phyloP scores from a whole-genome alignment of 345 rosid genomes.

The Chamaenerion angustifolium region DNA sequence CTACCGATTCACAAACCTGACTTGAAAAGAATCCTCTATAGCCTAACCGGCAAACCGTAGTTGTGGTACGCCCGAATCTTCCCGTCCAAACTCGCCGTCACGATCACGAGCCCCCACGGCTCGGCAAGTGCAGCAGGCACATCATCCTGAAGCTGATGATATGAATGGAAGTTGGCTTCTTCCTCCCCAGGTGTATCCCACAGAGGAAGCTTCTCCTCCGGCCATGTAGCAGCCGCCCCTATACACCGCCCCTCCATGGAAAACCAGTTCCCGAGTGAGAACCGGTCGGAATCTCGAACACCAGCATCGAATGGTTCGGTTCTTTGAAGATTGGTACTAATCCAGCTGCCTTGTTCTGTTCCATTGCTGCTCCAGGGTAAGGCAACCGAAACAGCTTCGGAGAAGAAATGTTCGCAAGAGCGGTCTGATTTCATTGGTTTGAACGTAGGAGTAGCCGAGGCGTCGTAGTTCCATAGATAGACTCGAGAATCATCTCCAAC shows the following conservation, averaged over 20 bases:
- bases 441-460: constrained; percentile 13
- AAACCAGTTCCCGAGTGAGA: constrained; percentile 42
- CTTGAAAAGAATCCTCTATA: not conserved
- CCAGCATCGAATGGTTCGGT: too few species aligned
- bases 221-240: constrained; percentile 77
- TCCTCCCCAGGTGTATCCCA: constrained; percentile 26
- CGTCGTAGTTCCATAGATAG: constrained; percentile 57
- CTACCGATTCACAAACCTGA: too few species aligned
- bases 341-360: constrained; percentile 7
- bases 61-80: constrained; percentile 56
- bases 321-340: too few species aligned
- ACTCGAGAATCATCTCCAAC: constrained; percentile 63
- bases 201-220: constrained; percentile 63
- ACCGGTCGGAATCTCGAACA: constrained; percentile 22
- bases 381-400: constrained; percentile 50
- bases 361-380: constrained; percentile 43
- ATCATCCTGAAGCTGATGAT: not conserved
- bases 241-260: too few species aligned
- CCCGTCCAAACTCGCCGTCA: constrained; percentile 67
- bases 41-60: constrained; percentile 48
- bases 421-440: constrained; percentile 28
- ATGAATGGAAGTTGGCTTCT: constrained; percentile 3
- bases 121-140: constrained; percentile 10
- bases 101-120: constrained; percentile 71
- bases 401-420: constrained; percentile 60